Evolutionary conservation across 1,139 yeast species (phyloP), one percentile per base, ranked within the genome.

Genomic region (Tardiomyces depauwii): DNA sequence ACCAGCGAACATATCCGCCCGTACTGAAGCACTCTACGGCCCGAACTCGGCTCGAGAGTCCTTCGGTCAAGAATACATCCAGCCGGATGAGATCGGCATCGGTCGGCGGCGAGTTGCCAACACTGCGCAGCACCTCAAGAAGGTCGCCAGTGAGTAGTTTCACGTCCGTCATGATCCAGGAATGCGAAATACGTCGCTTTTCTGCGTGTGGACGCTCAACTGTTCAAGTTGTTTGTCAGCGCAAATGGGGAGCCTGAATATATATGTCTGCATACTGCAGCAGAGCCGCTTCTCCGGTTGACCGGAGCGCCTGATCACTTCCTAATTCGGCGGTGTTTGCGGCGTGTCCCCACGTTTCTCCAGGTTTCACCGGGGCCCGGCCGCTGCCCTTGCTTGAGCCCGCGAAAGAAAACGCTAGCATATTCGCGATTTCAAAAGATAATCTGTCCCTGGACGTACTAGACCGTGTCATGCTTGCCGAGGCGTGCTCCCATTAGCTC

Each of bases 11-110:
- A 11, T 30, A 30, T 30, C 36, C 36, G 36, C 36, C 36, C 16
- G 36, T 13, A 14, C 36, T 30, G 16, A 30, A 30, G 44, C 33
- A 41, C 40, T n/a, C 30, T 32, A 27, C 23, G 27, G 36, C 43
- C 19, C 21, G 38, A 13, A 18, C 25, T 30, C 36, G 4, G 36
- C 5, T 13, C 36, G 36, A 30, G 10, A 30, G 5, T 3, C 16
- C 36, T 11, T 30, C 36, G n/a, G 36, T 30, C 36, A 30, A 13
- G 16, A 30, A 30, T 14, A 30, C 36, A 30, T 30, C 36, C 36
- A 30, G 36, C 36, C 36, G 36, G 36, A 30, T 30, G 5, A 30
- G 16, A 30, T 30, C 36, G 5, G 36, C 3, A 30, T 30, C 36
- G n/a, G 36, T 30, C 4, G 36, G 36, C 16, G 36, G 5, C 16